Evolutionary conservation across 2,329 filamentous ascomycete species (phyloP).

Genomic region (Ascochyta rabiei): DNA sequence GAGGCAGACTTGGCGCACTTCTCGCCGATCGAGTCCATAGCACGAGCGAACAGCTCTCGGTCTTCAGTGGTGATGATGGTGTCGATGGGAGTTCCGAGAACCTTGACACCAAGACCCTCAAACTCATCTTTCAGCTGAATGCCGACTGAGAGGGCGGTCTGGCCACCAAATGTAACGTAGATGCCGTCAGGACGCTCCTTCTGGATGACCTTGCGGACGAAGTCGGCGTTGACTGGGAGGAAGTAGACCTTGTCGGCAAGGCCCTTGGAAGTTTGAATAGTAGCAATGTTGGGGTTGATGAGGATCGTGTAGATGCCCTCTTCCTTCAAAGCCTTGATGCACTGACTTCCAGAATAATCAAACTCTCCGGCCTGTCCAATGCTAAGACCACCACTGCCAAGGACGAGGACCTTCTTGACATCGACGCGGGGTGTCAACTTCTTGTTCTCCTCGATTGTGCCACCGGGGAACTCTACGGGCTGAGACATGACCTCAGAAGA

Average conservation of each 20-base stretch:
- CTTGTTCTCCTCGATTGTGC: constrained; percentile 78
- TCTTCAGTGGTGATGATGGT: constrained; percentile 99
- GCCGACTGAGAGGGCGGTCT: constrained; percentile 94
- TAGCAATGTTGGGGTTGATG: constrained; percentile 99
- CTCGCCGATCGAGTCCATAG: constrained; percentile 97
- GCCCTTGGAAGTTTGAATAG: constrained; percentile 97
- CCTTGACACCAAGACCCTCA: constrained; percentile 86
- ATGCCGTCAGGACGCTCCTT: constrained; percentile 95
- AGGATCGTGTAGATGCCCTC: constrained; percentile 97
- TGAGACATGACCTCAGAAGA: constrained; percentile 70
- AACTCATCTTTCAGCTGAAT: constrained; percentile 99
- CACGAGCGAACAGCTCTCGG: constrained; percentile 93
- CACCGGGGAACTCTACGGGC: constrained; percentile 87
- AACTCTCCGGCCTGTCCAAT: constrained; percentile 99
- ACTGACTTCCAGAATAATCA: constrained; percentile 97
- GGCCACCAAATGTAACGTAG: constrained; percentile 96
- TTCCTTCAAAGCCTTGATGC: constrained; percentile 97
- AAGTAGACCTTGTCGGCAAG: constrained; percentile 99
- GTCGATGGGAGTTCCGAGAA: constrained; percentile 94
- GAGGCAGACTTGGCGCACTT: constrained; percentile 98
- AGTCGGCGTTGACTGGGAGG: constrained; percentile 93
- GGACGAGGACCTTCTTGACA: constrained; percentile 92
- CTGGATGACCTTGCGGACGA: constrained; percentile 95
- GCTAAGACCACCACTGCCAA: constrained; percentile 92
- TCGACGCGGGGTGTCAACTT: constrained; percentile 76